These are phyloP conservation scores for Neurospora intermedia DNA, from an alignment of 495 filamentous ascomycete species.

Conservation along the genomic window DNA sequence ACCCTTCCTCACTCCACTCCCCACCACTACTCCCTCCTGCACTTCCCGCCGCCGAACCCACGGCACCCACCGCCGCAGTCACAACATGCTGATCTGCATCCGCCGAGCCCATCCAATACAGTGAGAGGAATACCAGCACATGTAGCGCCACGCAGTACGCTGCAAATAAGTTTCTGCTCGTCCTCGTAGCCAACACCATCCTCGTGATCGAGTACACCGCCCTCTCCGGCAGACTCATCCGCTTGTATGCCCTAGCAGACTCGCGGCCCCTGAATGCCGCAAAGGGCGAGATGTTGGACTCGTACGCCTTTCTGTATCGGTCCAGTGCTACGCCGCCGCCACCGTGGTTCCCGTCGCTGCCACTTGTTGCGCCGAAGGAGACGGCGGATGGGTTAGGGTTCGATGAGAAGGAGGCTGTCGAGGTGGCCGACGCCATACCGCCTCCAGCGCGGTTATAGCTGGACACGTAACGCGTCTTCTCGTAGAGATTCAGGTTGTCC, in stretches of 20 bases:
- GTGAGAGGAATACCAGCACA: constrained; percentile 69
- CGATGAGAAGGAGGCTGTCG: constrained; percentile 55
- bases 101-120: constrained; percentile 68
- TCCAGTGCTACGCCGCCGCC: constrained; percentile 56
- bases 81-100: constrained; percentile 27
- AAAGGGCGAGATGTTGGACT: constrained; percentile 90
- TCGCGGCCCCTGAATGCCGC: constrained; percentile 89
- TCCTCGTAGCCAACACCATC: constrained; percentile 80
- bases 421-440: constrained; percentile 55
- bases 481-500: constrained; percentile 93
- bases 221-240: constrained; percentile 86
- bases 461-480: constrained; percentile 94
- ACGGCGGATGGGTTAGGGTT: constrained; percentile 65
- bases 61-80: constrained; percentile 13
- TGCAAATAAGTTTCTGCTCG: constrained; percentile 91
- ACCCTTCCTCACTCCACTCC: constrained; percentile 30
- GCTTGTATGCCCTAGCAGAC: constrained; percentile 81
- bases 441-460: constrained; percentile 66
- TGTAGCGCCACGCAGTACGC: constrained; percentile 85
- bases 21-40: constrained; percentile 8
- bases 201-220: constrained; percentile 83
- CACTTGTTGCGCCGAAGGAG: constrained; percentile 37
- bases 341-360: constrained; percentile 2
- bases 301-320: constrained; percentile 86
- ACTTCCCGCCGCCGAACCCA: constrained; percentile 9